phyloP scores from a whole-genome alignment of 495 filamentous ascomycete genomes.

The Neurospora tetrasperma region DNA sequence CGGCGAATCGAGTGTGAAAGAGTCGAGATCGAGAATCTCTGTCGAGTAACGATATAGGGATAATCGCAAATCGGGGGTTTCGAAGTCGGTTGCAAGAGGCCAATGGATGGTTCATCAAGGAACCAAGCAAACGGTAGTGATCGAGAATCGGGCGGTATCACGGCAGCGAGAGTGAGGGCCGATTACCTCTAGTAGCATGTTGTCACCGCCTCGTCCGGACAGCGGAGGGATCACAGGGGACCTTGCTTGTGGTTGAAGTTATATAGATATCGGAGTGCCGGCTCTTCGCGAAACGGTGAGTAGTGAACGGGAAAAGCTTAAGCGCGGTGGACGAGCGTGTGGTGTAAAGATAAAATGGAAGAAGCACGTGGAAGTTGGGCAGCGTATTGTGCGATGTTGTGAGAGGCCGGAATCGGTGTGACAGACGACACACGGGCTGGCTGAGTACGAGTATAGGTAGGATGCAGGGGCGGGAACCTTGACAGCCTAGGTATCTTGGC shows the following conservation, averaged over 20 bases:
- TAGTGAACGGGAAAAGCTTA: not conserved
- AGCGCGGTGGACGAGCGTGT: not conserved
- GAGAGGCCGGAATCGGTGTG: not conserved
- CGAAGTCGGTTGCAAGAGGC: not conserved
- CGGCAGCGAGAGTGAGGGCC: conserved; percentile 6
- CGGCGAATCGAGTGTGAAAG: not conserved
- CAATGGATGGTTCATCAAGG: conserved; percentile 2
- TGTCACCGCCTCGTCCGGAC: conserved; percentile 17
- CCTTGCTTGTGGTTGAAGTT: not conserved
- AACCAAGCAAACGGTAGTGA: not conserved
- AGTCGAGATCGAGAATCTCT: not conserved
- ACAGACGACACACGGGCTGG: not conserved
- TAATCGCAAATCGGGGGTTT: not conserved
- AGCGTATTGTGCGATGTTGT: not conserved
- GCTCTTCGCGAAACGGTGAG: not conserved
- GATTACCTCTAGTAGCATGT: conserved; percentile 21
- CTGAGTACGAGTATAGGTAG: not conserved
- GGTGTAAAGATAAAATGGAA: not conserved
- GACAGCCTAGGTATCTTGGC: not conserved
- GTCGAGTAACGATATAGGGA: not conserved
- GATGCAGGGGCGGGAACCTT: not conserved
- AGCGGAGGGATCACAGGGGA: conserved; percentile 4
- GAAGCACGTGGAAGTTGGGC: not conserved
- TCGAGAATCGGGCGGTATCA: conserved; percentile 8
- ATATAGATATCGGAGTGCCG: not conserved